phyloP scores from a whole-genome alignment of 176 grass and related monocot species.

The Miscanthus lutarioriparius region DNA sequence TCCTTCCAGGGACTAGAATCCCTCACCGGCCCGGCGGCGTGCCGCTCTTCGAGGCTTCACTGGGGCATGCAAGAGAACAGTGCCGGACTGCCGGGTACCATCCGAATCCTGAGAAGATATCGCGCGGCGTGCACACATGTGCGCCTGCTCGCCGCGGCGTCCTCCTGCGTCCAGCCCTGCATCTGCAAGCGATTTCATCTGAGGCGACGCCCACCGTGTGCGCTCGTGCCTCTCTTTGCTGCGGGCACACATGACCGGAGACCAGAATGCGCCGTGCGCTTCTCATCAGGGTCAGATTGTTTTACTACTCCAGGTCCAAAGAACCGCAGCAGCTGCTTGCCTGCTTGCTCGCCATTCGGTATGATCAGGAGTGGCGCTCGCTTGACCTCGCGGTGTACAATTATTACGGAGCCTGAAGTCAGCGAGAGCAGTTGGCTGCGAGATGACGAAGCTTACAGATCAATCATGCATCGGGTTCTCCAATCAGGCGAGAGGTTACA shows the following conservation, averaged over 20 bases:
- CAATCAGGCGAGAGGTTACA: not conserved
- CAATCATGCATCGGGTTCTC: conserved; percentile 25
- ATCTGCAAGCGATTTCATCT: not conserved
- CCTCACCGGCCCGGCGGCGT: not conserved
- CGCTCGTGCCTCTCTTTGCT: not conserved
- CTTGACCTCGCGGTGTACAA: not conserved
- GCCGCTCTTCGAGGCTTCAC: not conserved
- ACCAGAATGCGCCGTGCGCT: not conserved
- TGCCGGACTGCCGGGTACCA: not conserved
- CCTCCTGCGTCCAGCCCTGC: not conserved
- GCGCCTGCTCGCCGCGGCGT: not conserved
- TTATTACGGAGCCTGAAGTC: not conserved
- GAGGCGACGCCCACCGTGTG: not conserved
- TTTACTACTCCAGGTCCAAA: not conserved
- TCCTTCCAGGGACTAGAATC: not conserved
- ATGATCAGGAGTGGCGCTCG: not conserved
- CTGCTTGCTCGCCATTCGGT: not conserved
- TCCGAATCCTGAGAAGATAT: not conserved
- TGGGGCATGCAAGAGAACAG: not conserved
- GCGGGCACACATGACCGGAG: too few species aligned
- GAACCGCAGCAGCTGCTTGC: not conserved
- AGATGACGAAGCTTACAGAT: not conserved
- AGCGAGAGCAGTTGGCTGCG: conserved; percentile 15
- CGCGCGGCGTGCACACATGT: conserved; percentile 17
- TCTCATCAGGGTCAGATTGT: not conserved